Evolutionary conservation across 306 rosid species (phyloP), one percentile per base, ranked within the genome.

Genomic region (Rubus idaeus): DNA sequence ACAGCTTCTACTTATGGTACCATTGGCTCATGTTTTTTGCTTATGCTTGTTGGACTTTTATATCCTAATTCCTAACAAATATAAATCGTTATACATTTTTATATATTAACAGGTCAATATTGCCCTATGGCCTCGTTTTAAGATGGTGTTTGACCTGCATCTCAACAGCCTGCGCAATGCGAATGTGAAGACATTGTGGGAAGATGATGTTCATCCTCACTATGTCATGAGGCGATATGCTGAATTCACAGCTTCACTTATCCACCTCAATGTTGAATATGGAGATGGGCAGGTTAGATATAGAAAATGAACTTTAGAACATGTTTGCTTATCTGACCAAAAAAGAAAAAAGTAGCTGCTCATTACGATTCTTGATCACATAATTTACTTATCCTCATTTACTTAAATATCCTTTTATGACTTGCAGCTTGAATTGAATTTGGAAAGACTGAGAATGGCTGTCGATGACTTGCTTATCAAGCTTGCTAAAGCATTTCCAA

Each of bases 121-220:
- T 74, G 85, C 90, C 71, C 85, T 95, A 67, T 95, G 98, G 98
- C 98, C 98, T 80, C 92, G 98, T 74, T 95, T 95, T 86, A 95
- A 92, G 86, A 85, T 92, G 95, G 98, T 92, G 68, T 92, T 95
- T 83, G 98, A 95, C 89, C 85, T 95, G 91, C 98, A 95, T 70
- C 93, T 95, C 77, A 88, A 78, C 91, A 95, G 97, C 86, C 82
- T 95, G 73, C 88, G 97, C 45, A 95, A 88, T 81, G 96, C 97
- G 65, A 90, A 84, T 79, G 93, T 95, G 76, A 92, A 71, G 84
- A 90, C 91, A 1, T 90, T 95, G 81, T 92, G 98, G 98, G 98
- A 95, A 84, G 97, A 95, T 67, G 98, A 95, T 79, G 93, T 92
- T 85, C 98, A 88, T 85, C 97, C 98, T 79, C 98, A 95, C 90